These are phyloP conservation scores for Colletotrichum kahawae DNA, from an alignment of 2,329 filamentous ascomycete species.

Conservation along the genomic window DNA sequence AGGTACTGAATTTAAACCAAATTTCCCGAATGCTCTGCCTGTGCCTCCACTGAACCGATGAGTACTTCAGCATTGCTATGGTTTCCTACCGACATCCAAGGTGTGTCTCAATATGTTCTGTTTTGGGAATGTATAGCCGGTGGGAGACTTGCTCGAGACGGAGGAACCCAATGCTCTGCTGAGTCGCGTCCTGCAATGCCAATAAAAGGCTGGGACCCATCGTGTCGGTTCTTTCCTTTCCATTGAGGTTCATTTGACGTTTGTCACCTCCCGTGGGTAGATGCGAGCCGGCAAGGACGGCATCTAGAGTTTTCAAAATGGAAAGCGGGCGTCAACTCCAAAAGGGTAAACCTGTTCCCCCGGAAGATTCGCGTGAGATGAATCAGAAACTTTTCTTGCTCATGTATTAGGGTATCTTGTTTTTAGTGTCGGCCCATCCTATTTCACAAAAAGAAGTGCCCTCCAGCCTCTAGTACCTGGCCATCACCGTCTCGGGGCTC, in stretches of 20 bases:
- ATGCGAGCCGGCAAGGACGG: background rate
- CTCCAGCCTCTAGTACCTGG: background rate
- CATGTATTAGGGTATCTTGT: slow-evolving; percentile 15
- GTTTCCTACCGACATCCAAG: background rate
- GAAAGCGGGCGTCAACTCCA: background rate
- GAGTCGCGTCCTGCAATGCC: background rate
- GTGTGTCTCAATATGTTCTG: background rate
- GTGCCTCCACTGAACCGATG: background rate
- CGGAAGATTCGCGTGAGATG: background rate
- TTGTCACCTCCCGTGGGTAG: background rate
- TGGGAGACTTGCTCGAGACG: background rate
- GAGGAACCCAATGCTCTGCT: background rate
- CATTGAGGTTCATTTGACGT: background rate
- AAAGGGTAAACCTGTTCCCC: background rate
- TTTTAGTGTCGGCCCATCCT: background rate
- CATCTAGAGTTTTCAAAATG: background rate
- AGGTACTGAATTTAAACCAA: background rate
- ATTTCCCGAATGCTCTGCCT: background rate
- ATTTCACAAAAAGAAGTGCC: background rate
- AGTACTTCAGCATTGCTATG: background rate
- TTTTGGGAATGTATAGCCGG: background rate
- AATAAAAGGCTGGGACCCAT: background rate
- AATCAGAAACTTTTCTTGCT: background rate
- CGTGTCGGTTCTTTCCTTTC: background rate
- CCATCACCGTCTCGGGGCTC: background rate